phyloP scores from a whole-genome alignment of 257 asterid genomes.

The Hygrophila difformis region DNA sequence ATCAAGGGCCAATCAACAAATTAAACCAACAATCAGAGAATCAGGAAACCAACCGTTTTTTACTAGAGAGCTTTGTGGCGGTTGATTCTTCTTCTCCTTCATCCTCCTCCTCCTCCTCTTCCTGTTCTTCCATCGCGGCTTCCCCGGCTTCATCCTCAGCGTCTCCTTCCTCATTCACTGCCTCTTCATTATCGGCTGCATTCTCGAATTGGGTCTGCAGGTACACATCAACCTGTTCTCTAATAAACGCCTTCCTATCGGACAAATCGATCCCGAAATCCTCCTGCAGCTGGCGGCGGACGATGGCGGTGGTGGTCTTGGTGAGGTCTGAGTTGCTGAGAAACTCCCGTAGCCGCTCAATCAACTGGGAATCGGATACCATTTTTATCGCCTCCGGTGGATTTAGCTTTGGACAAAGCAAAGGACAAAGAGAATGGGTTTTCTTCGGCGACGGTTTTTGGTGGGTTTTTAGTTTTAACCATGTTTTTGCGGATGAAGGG shows the following conservation, averaged over 20 bases:
- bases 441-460: neutral
- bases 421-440: neutral
- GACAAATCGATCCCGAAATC: constrained; percentile 86
- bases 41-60: constrained; percentile 29
- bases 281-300: constrained; percentile 76
- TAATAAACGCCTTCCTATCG: constrained; percentile 51
- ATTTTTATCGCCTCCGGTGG: constrained; percentile 17
- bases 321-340: constrained; percentile 75
- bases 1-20: too few relatives aligned
- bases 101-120: constrained; percentile 15
- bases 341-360: constrained; percentile 56
- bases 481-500: too few relatives aligned
- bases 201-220: constrained; percentile 41
- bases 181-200: constrained; percentile 28
- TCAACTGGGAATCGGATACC: constrained; percentile 74
- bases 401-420: too few relatives aligned
- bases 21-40: too few relatives aligned
- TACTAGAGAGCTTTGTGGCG: constrained; percentile 19
- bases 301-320: constrained; percentile 55
- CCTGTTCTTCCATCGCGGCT: constrained; percentile 7
- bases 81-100: constrained; percentile 26
- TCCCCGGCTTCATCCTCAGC: constrained; percentile 17
- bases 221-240: constrained; percentile 69
- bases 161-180: constrained; percentile 14
- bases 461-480: too few relatives aligned